phyloP scores from a whole-genome alignment of 331 rosid genomes.

The Prunus yedoensis region DNA sequence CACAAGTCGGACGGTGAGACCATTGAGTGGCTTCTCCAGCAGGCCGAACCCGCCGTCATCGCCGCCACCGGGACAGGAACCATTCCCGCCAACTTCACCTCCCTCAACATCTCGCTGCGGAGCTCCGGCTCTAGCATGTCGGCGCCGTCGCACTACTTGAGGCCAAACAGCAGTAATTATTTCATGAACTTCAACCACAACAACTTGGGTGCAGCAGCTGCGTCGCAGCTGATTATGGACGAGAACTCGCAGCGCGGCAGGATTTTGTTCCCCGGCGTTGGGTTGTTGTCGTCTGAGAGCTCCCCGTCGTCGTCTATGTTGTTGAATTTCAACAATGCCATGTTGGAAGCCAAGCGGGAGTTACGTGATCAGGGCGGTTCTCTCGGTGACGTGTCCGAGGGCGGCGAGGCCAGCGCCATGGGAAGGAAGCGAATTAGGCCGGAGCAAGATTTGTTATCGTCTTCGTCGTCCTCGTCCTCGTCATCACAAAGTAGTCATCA shows the following conservation, averaged over 20 bases:
- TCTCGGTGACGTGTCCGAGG: constrained; percentile 32
- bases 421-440: constrained; percentile 57
- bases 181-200: constrained; percentile 44
- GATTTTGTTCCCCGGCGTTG: constrained; percentile 39
- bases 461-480: neutral
- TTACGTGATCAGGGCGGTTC: constrained; percentile 40
- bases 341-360: constrained; percentile 62
- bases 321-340: constrained; percentile 61
- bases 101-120: constrained; percentile 89
- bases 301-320: constrained; percentile 43
- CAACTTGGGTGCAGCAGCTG: constrained; percentile 14
- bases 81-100: constrained; percentile 90
- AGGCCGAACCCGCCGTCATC: constrained; percentile 91
- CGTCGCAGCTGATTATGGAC: constrained; percentile 39
- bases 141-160: constrained; percentile 80
- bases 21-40: constrained; percentile 96
- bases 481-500: constrained; percentile 2
- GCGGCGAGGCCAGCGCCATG: constrained; percentile 11
- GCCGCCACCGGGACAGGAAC: constrained; percentile 98
- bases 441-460: constrained; percentile 43
- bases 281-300: constrained; percentile 30
- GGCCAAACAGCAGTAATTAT: constrained; percentile 34
- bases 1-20: constrained; percentile 98
- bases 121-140: constrained; percentile 89
- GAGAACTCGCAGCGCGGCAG: constrained; percentile 44